These are phyloP conservation scores for Prosopis cineraria DNA, from an alignment of 306 rosid species.

Conservation along the genomic window DNA sequence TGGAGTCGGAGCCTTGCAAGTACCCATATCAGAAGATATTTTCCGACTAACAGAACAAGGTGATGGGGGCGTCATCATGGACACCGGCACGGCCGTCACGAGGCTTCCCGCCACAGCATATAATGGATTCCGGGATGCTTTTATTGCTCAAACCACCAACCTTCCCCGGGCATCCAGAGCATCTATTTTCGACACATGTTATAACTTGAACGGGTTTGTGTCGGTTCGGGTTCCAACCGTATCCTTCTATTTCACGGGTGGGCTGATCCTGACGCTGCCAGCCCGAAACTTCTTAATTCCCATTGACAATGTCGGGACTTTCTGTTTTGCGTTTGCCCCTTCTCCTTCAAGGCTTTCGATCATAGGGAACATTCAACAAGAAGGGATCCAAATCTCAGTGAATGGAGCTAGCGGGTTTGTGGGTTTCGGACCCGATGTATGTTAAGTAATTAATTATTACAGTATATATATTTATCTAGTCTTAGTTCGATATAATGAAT, in stretches of 20 bases:
- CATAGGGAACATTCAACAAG: constrained; percentile 88
- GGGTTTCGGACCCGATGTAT: constrained; percentile 85
- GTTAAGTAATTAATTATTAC: constrained; percentile 37
- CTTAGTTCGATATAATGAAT: not conserved
- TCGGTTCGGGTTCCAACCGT: constrained; percentile 90
- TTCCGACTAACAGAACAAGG: constrained; percentile 60
- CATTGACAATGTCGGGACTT: constrained; percentile 64
- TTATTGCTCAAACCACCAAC: constrained; percentile 59
- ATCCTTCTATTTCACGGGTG: constrained; percentile 78
- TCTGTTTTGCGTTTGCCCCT: constrained; percentile 83
- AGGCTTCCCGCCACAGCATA: constrained; percentile 70
- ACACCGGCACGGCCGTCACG: constrained; percentile 92
- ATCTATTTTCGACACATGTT: constrained; percentile 87
- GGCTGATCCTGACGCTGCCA: constrained; percentile 77
- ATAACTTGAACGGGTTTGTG: constrained; percentile 65
- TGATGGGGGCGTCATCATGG: constrained; percentile 84
- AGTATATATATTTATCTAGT: not conserved
- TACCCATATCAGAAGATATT: constrained; percentile 54
- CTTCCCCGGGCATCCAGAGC: constrained; percentile 64
- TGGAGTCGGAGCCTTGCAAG: constrained; percentile 73
- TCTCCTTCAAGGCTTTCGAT: constrained; percentile 60
- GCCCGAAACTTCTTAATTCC: constrained; percentile 80
- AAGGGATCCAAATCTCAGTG: constrained; percentile 82
- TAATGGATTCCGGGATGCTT: constrained; percentile 60
- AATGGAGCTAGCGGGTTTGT: constrained; percentile 84